Evolutionary conservation across 1,284 basidiomycete species (phyloP).

Genomic region (Quambalaria eucalypti): DNA sequence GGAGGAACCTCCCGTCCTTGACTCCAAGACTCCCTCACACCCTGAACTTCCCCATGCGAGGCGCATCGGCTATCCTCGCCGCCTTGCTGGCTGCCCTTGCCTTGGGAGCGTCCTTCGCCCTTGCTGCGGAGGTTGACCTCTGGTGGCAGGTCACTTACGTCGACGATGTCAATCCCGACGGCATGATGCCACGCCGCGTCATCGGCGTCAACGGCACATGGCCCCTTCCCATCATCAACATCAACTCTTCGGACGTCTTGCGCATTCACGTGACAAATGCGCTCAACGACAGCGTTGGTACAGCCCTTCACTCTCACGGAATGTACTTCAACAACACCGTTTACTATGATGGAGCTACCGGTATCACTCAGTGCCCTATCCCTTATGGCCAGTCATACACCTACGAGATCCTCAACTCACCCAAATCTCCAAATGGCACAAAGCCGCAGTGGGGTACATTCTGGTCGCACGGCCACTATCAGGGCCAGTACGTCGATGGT

Average conservation of each 20-base stretch:
- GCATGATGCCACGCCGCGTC: conserved; percentile 12
- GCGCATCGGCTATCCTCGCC: not conserved
- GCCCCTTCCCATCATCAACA: conserved; percentile 15
- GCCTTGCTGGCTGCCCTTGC: not conserved
- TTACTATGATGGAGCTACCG: conserved; percentile 79
- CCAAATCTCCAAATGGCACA: conserved; percentile 53
- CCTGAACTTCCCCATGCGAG: too few species aligned
- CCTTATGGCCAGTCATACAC: conserved; percentile 65
- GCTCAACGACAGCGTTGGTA: conserved; percentile 13
- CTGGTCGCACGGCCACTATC: conserved; percentile 53
- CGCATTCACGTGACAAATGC: conserved; percentile 14
- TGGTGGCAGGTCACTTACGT: conserved; percentile 62
- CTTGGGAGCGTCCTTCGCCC: conserved; percentile 1
- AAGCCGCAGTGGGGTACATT: conserved; percentile 61
- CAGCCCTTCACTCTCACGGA: conserved; percentile 54
- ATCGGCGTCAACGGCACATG: conserved; percentile 14
- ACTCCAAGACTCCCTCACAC: too few species aligned
- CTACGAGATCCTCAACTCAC: conserved; percentile 66
- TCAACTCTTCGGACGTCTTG: conserved; percentile 18
- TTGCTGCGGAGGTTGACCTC: conserved; percentile 28
- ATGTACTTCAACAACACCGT: conserved; percentile 76
- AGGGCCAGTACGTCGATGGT: conserved; percentile 54
- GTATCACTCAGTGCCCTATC: conserved; percentile 78
- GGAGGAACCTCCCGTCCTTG: too few species aligned
- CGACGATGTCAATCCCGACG: conserved; percentile 33